Conservation (phyloP, 768 basidiomycete species). For the Kockovaella imperatae region DNA sequence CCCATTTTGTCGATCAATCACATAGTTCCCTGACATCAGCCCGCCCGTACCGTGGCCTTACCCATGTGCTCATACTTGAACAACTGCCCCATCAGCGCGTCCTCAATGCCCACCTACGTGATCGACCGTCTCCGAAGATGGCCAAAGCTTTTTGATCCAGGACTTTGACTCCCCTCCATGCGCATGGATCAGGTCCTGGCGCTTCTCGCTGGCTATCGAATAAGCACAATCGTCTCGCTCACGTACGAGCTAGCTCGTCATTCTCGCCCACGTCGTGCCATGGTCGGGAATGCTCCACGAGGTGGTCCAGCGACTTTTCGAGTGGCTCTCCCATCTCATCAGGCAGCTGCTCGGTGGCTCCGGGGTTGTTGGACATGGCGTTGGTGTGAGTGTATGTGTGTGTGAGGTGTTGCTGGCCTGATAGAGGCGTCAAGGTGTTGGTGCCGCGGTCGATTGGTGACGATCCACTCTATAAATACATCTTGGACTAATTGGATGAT, state of each 20-base stretch:
- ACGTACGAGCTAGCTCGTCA: slow-evolving; percentile 25
- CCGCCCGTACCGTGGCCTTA: slow-evolving; percentile 2
- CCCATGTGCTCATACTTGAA: slow-evolving; percentile 44
- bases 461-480: too few relatives aligned
- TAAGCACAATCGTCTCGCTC: neutral
- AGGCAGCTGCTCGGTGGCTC: slow-evolving; percentile 15
- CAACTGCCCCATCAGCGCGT: slow-evolving; percentile 21
- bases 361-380: slow-evolving; percentile 22
- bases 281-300: slow-evolving; percentile 20
- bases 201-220: slow-evolving; percentile 20
- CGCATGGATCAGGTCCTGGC: slow-evolving; percentile 30
- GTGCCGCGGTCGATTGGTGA: too few relatives aligned
- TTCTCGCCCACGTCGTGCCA: slow-evolving; percentile 4
- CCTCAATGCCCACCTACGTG: slow-evolving; percentile 20
- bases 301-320: slow-evolving; percentile 28
- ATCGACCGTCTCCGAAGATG: slow-evolving; percentile 36
- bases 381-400: neutral
- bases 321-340: slow-evolving; percentile 28
- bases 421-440: too few relatives aligned
- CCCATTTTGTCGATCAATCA: slow-evolving; percentile 42
- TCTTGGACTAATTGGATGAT: too few relatives aligned
- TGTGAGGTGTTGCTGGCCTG: neutral
- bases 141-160: slow-evolving; percentile 36
- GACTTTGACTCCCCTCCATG: slow-evolving; percentile 19
- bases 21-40: slow-evolving; percentile 37